These are phyloP conservation scores for Sugiyamaella lignohabitans DNA, from an alignment of 805 yeast species.

Conservation along the genomic window DNA sequence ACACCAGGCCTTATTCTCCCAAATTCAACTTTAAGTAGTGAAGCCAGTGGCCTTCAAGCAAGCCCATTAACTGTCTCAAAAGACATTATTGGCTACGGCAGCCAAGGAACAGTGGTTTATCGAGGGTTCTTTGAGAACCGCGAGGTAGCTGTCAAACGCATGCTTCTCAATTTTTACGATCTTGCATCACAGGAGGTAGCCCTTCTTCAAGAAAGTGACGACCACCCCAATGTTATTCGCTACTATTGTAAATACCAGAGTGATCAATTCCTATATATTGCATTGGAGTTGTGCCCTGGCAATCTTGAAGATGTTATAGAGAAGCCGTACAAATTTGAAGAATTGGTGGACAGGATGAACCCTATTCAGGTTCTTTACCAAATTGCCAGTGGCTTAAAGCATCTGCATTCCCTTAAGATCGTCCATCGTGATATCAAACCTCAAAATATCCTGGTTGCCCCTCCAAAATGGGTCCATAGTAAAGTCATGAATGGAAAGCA, in stretches of 20 bases:
- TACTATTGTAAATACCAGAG: constrained; percentile 91
- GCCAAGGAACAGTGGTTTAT: constrained; percentile 93
- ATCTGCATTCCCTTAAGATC: constrained; percentile 81
- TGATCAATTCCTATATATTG: constrained; percentile 84
- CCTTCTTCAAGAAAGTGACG: constrained; percentile 86
- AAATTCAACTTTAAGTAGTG: constrained; percentile 4
- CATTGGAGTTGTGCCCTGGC: constrained; percentile 84
- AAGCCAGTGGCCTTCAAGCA: constrained; percentile 11
- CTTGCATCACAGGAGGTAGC: constrained; percentile 89
- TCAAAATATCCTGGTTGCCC: constrained; percentile 82
- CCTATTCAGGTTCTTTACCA: constrained; percentile 59
- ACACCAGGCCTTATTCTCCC: constrained; percentile 2
- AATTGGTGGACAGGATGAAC: constrained; percentile 39
- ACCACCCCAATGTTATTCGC: constrained; percentile 89
- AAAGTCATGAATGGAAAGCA: constrained; percentile 18
- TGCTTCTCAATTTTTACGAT: constrained; percentile 89
- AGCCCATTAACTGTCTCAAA: constrained; percentile 46
- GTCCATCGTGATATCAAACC: constrained; percentile 95
- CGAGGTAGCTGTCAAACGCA: constrained; percentile 92
- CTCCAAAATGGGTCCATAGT: constrained; percentile 36
- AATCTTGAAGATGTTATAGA: constrained; percentile 74
- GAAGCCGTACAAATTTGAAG: constrained; percentile 36
- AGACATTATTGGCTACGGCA: constrained; percentile 84
- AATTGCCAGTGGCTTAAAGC: constrained; percentile 76
- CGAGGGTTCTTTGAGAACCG: constrained; percentile 85